Base-by-base conservation (phyloP, 768 basidiomycete species). In the Favolaschia claudopus region DNA sequence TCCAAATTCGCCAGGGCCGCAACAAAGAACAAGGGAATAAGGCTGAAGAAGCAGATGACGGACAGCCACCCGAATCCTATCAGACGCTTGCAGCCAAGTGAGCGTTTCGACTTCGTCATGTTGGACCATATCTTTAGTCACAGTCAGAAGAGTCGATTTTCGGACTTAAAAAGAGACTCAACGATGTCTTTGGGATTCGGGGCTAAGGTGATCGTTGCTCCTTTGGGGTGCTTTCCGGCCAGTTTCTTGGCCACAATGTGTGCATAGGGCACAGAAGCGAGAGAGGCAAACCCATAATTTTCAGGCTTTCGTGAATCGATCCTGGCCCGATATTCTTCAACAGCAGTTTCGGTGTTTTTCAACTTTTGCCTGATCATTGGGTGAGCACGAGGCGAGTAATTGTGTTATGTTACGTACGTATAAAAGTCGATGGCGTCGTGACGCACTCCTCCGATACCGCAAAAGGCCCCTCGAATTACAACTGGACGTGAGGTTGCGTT, bases 281-380 rank as follows among this genome's bases (percentile, higher is more conserved):
- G 89, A 37, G 91, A 93, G 0, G 93, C 94, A 71, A 96, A 96
- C 2, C 94, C 94, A 74, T 95, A 95, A 67, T 85, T 93, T 77
- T 96, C 94, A 5, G 94, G 84, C 76, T 86, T 93, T 64, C 83
- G 89, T 33, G 78, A 82, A 69, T 87, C 89, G 55, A 89, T 91
- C 63, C 89, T 83, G 22, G 77, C 77, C 9, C 96, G 88, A 64
- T 89, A 87, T 50, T 87, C 83, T 59, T 92, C 87, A 25, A 93
- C 88, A 1, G 88, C 85, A 13, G 70, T 70, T 63, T 90, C 86
- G 7, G 86, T 82, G 19, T 79, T 77, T 24, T 57, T 56, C 42
- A 62, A 34, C 39, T 62, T 62, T 12, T 50, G 28, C 10, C 60
- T 62, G 24, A 1, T 12, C 28, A 31, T 7, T 13, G 2, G 24